phyloP scores from a whole-genome alignment of 2,329 filamentous ascomycete genomes.

The Arthroderma sp. region DNA sequence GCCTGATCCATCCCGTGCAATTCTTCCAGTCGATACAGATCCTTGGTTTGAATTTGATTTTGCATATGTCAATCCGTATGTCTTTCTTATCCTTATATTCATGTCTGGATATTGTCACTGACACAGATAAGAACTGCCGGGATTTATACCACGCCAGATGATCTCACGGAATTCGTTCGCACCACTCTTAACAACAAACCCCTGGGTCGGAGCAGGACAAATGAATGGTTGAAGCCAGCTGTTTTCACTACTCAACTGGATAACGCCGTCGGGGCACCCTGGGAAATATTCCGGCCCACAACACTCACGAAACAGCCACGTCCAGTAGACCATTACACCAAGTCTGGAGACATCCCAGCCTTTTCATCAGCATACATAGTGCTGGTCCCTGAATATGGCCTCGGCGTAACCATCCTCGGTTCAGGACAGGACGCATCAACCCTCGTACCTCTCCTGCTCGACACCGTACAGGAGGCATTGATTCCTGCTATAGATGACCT shows the following conservation, averaged over 20 bases:
- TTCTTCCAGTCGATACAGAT: neutral
- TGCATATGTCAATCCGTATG: neutral
- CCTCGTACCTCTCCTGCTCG: neutral
- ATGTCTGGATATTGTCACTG: neutral
- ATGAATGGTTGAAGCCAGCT: conserved; percentile 1
- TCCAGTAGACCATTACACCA: conserved; percentile 5
- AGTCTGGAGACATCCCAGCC: neutral
- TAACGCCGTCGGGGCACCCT: conserved; percentile 1
- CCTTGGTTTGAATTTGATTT: conserved; percentile 2
- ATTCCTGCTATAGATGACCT: conserved; percentile 3
- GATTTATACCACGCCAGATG: neutral
- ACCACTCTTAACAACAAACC: neutral
- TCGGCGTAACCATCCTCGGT: conserved; percentile 1
- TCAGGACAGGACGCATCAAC: neutral
- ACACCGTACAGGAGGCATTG: conserved; percentile 1
- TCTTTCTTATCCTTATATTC: neutral
- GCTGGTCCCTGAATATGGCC: conserved; percentile 5
- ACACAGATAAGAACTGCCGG: neutral
- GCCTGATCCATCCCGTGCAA: conserved; percentile 1
- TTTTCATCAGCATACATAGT: conserved; percentile 1
- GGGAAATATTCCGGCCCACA: conserved; percentile 3
- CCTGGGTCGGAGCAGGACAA: neutral
- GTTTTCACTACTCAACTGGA: neutral
- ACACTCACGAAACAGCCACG: neutral
- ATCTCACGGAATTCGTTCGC: neutral